Percentiles rank a stretch among this genome's conserved stretches.
phyloP scores from a whole-genome alignment of 2,329 filamentous ascomycete species.

The Colletotrichum trifolii region DNA sequence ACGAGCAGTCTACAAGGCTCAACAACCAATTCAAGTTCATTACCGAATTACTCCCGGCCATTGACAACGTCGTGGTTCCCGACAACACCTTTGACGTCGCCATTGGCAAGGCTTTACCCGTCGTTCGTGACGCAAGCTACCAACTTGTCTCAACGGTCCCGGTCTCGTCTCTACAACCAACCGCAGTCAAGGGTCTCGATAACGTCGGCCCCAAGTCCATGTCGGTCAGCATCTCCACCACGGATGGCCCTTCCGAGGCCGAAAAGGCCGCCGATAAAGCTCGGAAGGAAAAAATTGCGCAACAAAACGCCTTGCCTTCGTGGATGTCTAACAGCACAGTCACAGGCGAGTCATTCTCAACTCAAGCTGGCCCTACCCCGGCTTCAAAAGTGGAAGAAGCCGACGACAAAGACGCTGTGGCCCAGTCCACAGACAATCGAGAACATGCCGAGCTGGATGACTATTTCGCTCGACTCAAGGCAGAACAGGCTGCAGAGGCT shows the following conservation, averaged over 20 bases:
- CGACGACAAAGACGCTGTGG: constrained; percentile 58
- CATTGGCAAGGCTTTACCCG: constrained; percentile 69
- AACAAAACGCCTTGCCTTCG: constrained; percentile 75
- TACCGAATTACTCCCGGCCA: constrained; percentile 78
- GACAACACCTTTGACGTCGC: constrained; percentile 80
- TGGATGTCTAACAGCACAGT: constrained; percentile 81
- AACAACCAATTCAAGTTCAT: constrained; percentile 86
- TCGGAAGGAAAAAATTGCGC: constrained; percentile 73
- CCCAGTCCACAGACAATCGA: constrained; percentile 57
- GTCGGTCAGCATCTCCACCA: constrained; percentile 75
- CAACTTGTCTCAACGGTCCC: constrained; percentile 62
- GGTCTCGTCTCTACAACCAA: constrained; percentile 68
- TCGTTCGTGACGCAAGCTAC: constrained; percentile 74
- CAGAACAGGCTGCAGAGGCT: constrained; percentile 64
- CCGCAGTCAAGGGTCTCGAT: constrained; percentile 75
- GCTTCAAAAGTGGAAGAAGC: constrained; percentile 55
- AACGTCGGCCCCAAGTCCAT: constrained; percentile 76
- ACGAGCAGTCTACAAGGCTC: constrained; percentile 78
- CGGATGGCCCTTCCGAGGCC: constrained; percentile 73
- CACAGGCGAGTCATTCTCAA: constrained; percentile 68
- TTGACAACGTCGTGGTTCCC: constrained; percentile 80
- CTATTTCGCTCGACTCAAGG: constrained; percentile 74
- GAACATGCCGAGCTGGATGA: constrained; percentile 71
- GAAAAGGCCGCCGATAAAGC: constrained; percentile 73
- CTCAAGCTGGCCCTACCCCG: constrained; percentile 48